Percentiles rank a stretch among this genome's conserved stretches.
Evolutionary conservation across 2,329 filamentous ascomycete genomes (phyloP).

Genomic region (Pseudogymnoascus destructans): DNA sequence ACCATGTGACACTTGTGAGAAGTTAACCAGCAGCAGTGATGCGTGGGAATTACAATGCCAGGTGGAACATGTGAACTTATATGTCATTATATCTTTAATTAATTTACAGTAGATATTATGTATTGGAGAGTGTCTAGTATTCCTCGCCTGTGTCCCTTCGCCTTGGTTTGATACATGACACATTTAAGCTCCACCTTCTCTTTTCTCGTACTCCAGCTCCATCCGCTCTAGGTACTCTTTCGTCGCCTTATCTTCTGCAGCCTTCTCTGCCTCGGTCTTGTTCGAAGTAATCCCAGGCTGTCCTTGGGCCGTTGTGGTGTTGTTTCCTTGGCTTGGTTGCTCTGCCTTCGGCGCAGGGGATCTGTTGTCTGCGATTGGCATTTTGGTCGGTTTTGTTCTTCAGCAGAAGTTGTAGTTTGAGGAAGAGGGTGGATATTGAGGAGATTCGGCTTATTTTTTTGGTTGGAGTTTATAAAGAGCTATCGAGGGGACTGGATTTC

Average conservation of each 20-base stretch:
- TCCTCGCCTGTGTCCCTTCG: neutral
- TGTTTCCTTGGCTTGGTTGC: neutral
- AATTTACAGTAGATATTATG: slow-evolving; percentile 5
- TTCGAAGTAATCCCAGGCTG: neutral
- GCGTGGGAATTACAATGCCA: neutral
- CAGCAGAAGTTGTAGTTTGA: neutral
- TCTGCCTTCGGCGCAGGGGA: neutral
- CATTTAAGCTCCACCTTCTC: neutral
- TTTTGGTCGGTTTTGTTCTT: neutral
- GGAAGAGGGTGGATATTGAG: neutral
- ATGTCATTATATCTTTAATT: neutral
- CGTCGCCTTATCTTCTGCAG: neutral
- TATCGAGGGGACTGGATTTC: neutral
- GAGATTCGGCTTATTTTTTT: neutral
- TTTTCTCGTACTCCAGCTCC: neutral
- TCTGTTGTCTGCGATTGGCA: slow-evolving; percentile 2
- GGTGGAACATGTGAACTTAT: neutral
- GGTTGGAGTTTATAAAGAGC: neutral
- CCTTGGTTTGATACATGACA: neutral
- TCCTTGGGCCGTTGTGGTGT: neutral
- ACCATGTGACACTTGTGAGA: neutral
- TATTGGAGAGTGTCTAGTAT: neutral
- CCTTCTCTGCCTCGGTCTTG: neutral
- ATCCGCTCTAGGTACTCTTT: neutral
- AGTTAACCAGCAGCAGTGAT: neutral